Conservation (phyloP, 805 yeast genomes). For the Diddensiella transvaalensis region DNA sequence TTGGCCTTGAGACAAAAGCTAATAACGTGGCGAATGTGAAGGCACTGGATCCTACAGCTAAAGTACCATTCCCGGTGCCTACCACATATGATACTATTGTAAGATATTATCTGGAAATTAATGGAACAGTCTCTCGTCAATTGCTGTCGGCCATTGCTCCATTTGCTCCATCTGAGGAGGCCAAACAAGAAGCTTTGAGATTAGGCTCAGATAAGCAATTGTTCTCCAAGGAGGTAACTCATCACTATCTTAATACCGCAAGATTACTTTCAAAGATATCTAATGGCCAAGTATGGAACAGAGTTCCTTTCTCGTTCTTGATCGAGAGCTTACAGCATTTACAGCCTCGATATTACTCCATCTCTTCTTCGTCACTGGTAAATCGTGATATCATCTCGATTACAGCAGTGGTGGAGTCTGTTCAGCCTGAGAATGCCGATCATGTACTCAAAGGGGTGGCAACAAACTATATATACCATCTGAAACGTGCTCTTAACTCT, state of each 20-base stretch:
- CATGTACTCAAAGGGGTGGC: slow-evolving; percentile 76
- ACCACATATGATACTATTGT: slow-evolving; percentile 85
- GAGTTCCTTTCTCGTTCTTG: slow-evolving; percentile 79
- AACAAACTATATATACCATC: slow-evolving; percentile 77
- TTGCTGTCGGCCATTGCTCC: slow-evolving; percentile 66
- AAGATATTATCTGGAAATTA: slow-evolving; percentile 83
- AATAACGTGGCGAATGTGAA: slow-evolving; percentile 59
- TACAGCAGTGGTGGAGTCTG: slow-evolving; percentile 89
- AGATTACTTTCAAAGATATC: slow-evolving; percentile 67
- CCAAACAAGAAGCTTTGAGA: slow-evolving; percentile 44
- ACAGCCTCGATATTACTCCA: slow-evolving; percentile 94
- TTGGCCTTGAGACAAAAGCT: slow-evolving; percentile 53
- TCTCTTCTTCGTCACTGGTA: slow-evolving; percentile 79
- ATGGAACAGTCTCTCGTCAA: slow-evolving; percentile 93
- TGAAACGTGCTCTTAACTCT: slow-evolving; percentile 58
- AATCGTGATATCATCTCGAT: slow-evolving; percentile 74
- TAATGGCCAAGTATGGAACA: slow-evolving; percentile 61
- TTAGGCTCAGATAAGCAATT: slow-evolving; percentile 65
- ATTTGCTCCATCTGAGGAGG: slow-evolving; percentile 70
- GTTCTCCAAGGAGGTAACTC: slow-evolving; percentile 64
- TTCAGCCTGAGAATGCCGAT: slow-evolving; percentile 31
- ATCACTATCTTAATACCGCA: slow-evolving; percentile 64
- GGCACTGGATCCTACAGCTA: slow-evolving; percentile 55
- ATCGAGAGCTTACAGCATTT: slow-evolving; percentile 76
- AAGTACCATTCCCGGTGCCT: slow-evolving; percentile 47